Evolutionary conservation across 2,329 filamentous ascomycete species (phyloP).

Genomic region (Colletotrichum sp.): DNA sequence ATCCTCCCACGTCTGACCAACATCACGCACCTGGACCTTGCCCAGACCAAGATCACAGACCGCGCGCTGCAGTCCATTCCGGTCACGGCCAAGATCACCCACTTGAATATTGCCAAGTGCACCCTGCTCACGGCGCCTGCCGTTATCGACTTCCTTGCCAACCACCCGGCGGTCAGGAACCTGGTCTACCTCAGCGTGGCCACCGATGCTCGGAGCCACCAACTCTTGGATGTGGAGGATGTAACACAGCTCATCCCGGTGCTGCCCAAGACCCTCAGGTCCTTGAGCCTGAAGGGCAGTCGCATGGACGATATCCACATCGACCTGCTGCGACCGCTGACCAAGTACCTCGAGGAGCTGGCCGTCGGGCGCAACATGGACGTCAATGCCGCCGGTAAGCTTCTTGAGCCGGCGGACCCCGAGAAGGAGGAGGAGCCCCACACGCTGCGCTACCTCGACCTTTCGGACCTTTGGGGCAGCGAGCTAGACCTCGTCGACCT

Average conservation of each 20-base stretch:
- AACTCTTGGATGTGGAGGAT: conserved; percentile 70
- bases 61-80: conserved; percentile 73
- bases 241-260: conserved; percentile 67
- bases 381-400: conserved; percentile 66
- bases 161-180: conserved; percentile 70
- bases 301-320: conserved; percentile 71
- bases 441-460: conserved; percentile 75
- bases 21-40: conserved; percentile 80
- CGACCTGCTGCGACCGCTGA: conserved; percentile 64
- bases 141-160: conserved; percentile 72
- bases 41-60: conserved; percentile 77
- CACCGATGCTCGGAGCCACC: conserved; percentile 73
- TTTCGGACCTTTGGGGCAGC: conserved; percentile 71
- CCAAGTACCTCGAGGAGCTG: conserved; percentile 77
- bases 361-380: conserved; percentile 72
- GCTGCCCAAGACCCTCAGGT: conserved; percentile 71
- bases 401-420: conserved; percentile 59
- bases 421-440: conserved; percentile 48
- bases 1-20: conserved; percentile 72
- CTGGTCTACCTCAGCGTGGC: conserved; percentile 76
- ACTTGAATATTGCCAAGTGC: conserved; percentile 81
- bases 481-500: conserved; percentile 63
- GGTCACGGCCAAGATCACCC: conserved; percentile 72
- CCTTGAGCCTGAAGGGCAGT: conserved; percentile 77
- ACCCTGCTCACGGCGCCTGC: conserved; percentile 67